phyloP scores from a whole-genome alignment of 768 basidiomycete species.

The Fistulinella prunicolor region DNA sequence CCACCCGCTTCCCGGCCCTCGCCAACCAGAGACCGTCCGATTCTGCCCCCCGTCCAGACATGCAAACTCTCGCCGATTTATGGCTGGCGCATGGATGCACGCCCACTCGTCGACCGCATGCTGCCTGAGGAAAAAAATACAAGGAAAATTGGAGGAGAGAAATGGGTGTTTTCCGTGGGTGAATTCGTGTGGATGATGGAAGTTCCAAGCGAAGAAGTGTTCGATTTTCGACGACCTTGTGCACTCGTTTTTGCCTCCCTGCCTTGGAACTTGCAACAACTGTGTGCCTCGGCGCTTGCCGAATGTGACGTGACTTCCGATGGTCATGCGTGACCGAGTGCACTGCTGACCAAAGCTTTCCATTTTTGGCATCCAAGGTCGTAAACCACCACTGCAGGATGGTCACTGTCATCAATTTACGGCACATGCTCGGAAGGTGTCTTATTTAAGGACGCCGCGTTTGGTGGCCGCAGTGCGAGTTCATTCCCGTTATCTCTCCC shows the following conservation, averaged over 20 bases:
- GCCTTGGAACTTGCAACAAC: slow-evolving; percentile 23
- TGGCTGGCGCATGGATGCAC: not conserved
- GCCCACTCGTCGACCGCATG: not conserved
- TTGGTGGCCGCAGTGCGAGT: too few relatives aligned
- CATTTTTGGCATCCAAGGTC: slow-evolving; percentile 22
- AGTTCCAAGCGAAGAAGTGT: slow-evolving; percentile 34
- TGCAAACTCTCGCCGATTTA: not conserved
- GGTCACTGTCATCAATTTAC: slow-evolving; percentile 9
- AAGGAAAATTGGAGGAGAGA: slow-evolving; percentile 4
- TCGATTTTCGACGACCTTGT: slow-evolving; percentile 22
- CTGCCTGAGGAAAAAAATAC: slow-evolving; percentile 3
- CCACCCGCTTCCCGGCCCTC: slow-evolving; percentile 25
- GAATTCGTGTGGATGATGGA: slow-evolving; percentile 26
- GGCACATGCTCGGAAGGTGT: slow-evolving; percentile 10
- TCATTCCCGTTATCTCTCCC: too few relatives aligned
- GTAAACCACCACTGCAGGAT: not conserved
- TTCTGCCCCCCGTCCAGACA: not conserved
- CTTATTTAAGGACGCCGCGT: slow-evolving; percentile 16
- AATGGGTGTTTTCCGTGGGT: slow-evolving; percentile 2
- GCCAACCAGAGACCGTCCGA: slow-evolving; percentile 11
- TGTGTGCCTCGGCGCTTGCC: slow-evolving; percentile 25
- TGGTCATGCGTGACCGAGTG: slow-evolving; percentile 15
- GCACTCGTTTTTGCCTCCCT: slow-evolving; percentile 18
- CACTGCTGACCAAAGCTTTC: slow-evolving; percentile 18
- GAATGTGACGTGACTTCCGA: slow-evolving; percentile 23